phyloP scores from a whole-genome alignment of 2,329 filamentous ascomycete species.

The Xylaria sp. region DNA sequence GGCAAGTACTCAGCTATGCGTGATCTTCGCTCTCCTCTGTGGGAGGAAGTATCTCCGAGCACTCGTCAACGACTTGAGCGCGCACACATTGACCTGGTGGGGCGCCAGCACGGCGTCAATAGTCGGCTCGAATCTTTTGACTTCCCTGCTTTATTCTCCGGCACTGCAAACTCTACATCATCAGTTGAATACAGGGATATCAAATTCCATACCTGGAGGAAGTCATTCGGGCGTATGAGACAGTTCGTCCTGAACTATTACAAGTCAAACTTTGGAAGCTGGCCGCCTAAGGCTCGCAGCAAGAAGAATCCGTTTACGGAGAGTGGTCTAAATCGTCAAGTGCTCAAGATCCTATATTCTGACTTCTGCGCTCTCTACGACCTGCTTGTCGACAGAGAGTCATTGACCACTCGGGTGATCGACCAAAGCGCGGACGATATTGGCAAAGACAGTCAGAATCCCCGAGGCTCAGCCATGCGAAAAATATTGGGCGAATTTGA shows the following conservation, averaged over 20 bases:
- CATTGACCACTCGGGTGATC: conserved; percentile 77
- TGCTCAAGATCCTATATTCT: conserved; percentile 80
- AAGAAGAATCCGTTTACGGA: conserved; percentile 92
- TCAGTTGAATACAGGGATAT: conserved; percentile 76
- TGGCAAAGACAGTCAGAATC: conserved; percentile 60
- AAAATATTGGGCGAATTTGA: conserved; percentile 88
- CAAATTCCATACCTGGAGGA: conserved; percentile 83
- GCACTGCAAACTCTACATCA: conserved; percentile 83
- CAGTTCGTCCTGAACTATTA: conserved; percentile 73
- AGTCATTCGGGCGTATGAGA: conserved; percentile 74
- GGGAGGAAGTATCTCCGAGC: conserved; percentile 68
- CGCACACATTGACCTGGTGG: conserved; percentile 78
- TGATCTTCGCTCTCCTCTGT: conserved; percentile 70
- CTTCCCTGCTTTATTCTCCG: conserved; percentile 87
- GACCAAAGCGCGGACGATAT: conserved; percentile 67
- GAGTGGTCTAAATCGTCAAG: conserved; percentile 82
- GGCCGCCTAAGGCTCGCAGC: conserved; percentile 89
- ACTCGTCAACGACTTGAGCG: conserved; percentile 83
- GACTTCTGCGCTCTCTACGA: conserved; percentile 91
- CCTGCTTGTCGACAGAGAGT: conserved; percentile 78
- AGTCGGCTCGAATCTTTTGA: conserved; percentile 84
- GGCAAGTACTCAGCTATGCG: conserved; percentile 82
- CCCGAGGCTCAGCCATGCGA: conserved; percentile 72
- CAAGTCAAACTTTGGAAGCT: conserved; percentile 65
- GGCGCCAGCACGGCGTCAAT: conserved; percentile 72